Base-by-base conservation (phyloP, 495 filamentous ascomycete genomes). In the Penicillium egyptiacum region DNA sequence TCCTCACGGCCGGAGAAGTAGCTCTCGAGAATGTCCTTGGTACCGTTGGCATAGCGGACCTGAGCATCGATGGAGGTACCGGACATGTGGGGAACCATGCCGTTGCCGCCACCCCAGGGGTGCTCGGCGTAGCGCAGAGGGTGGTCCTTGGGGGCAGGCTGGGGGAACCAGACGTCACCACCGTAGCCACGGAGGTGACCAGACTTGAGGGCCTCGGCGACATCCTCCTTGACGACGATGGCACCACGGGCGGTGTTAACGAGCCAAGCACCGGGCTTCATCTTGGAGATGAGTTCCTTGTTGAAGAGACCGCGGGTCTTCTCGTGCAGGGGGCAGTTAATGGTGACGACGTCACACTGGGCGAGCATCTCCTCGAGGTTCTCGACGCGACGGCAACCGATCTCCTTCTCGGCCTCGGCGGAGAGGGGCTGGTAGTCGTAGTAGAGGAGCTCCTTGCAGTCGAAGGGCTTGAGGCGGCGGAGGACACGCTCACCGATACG, bases 381-480 rank as follows among this genome's bases (percentile, higher is more conserved):
- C 12, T 89, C 83, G 37, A 96, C 92, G 55, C 94, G 85, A 66
- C 94, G 83, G 82, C 88, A 92, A 72, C 94, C 94, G 75, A 98
- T 97, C 81, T 97, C 94, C 75, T 88, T 87, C 85, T 98, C 94
- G 63, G 86, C 79, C 79, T 96, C 92, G 53, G 91, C 70, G 50
- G 73, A 80, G 58, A 98, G 83, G 33, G 93, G 92, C 79, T 98
- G 94, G 86, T 98, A 98, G 80, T 98, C 94, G 73, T 89, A 98
- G 88, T 98, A 98, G 55, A 98, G 83, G 39, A 98, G 84, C 83
- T 98, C 94, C 86, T 97, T 98, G 90, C 94, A 98, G 79, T 96
- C 94, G 69, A 98, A 98, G 58, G 92, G 77, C 84, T 92, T 96
- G 41, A 98, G 86, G 65, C 94, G 87, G 75, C 92, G 86, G 60